Percentiles rank a stretch among this genome's conserved stretches.
Evolutionary conservation across 2,329 filamentous ascomycete species (phyloP).

Genomic region (Aspergillaceae sp.): DNA sequence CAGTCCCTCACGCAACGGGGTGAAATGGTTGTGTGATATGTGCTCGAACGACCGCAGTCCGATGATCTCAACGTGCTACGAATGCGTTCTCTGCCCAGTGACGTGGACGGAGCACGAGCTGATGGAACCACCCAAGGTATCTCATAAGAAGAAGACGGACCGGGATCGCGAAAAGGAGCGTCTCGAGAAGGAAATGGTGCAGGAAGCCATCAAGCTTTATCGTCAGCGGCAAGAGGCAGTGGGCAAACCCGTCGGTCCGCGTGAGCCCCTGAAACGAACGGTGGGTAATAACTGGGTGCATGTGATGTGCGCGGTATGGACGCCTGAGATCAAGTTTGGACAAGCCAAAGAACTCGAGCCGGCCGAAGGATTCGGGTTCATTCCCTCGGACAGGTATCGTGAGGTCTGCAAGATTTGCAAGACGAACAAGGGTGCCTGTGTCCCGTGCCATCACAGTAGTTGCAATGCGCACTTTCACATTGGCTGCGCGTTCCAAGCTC

Average conservation of each 20-base stretch:
- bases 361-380: conserved; percentile 81
- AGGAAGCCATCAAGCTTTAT: conserved; percentile 72
- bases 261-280: conserved; percentile 87
- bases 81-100: conserved; percentile 85
- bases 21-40: conserved; percentile 93
- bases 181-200: conserved; percentile 72
- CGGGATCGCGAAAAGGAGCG: conserved; percentile 85
- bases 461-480: conserved; percentile 61
- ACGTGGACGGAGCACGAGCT: conserved; percentile 74
- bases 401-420: conserved; percentile 81
- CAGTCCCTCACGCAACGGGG: conserved; percentile 55
- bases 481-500: conserved; percentile 77
- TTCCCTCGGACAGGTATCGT: conserved; percentile 63
- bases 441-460: conserved; percentile 60
- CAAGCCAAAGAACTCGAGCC: conserved; percentile 73
- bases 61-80: conserved; percentile 85
- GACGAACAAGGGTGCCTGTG: conserved; percentile 63
- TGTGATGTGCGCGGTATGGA: conserved; percentile 86
- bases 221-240: conserved; percentile 72
- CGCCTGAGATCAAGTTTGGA: conserved; percentile 85
- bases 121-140: conserved; percentile 69
- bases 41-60: conserved; percentile 90
- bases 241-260: conserved; percentile 72
- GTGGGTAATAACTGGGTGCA: conserved; percentile 98
- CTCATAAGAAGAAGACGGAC: conserved; percentile 82